Evolutionary conservation across 306 rosid species (phyloP).

Genomic region (Ormosia emarginata): DNA sequence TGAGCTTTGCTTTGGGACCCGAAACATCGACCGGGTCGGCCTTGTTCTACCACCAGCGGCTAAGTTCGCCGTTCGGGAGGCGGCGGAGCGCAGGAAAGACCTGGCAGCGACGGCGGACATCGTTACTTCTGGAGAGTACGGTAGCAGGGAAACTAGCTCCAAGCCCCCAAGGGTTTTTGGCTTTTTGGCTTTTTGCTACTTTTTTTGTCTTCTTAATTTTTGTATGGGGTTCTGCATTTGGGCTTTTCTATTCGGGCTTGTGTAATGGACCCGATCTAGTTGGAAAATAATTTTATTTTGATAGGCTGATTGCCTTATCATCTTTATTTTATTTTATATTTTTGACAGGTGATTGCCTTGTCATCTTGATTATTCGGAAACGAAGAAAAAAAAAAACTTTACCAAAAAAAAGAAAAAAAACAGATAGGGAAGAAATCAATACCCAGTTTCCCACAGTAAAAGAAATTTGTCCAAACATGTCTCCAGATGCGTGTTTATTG

Average conservation of each 20-base stretch:
- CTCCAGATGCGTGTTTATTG: too few species aligned
- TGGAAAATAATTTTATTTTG: too few species aligned
- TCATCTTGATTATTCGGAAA: too few species aligned
- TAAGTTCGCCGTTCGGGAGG: conserved; percentile 27
- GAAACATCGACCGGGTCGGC: conserved; percentile 33
- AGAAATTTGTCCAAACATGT: too few species aligned
- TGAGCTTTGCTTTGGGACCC: conserved; percentile 39
- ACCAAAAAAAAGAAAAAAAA: too few species aligned
- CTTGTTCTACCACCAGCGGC: conserved; percentile 25
- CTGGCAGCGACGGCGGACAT: conserved; percentile 60
- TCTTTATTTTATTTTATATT: too few species aligned
- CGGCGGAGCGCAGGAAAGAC: conserved; percentile 46
- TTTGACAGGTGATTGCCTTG: too few species aligned
- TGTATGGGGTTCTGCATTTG: not conserved
- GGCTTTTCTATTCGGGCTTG: not conserved
- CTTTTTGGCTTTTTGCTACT: not conserved
- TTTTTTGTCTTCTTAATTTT: not conserved
- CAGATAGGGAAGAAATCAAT: too few species aligned
- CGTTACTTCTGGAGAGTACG: not conserved
- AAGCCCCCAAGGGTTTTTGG: not conserved
- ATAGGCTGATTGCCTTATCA: too few species aligned
- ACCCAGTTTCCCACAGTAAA: too few species aligned
- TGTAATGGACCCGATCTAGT: not conserved
- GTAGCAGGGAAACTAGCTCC: not conserved
- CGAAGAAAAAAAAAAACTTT: too few species aligned